Base-by-base conservation (phyloP, 2,329 filamentous ascomycete genomes). In the Sclerotinia minor region DNA sequence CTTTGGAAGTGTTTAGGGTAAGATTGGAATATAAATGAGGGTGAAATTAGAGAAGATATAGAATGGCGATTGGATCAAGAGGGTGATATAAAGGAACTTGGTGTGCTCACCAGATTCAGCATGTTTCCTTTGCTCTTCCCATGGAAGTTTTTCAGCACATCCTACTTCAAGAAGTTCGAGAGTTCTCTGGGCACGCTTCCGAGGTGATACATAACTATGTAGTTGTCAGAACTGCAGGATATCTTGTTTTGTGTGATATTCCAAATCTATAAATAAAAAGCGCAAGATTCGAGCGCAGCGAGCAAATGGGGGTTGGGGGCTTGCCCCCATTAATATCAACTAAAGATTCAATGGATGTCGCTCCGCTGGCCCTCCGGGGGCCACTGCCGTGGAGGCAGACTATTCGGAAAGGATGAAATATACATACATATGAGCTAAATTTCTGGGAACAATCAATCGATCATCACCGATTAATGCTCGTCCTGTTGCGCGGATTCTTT, bases 81-180 rank as follows among this genome's bases (percentile, higher is more conserved):
- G 3, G 11, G 17, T 2, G 29, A 35, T 19, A 19, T 55, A 24
- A 38, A 32, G 4, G 5, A 55, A n/a, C 8, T 41, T 11, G 15
- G 11, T 17, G 24, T 38, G 35, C 13, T 38, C 21, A 57, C 53
- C 53, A 32, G 78, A 75, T 1, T 76, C 66, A 57, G 79, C 71
- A 24, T 75, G 73, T 2, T 75, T 72, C 67, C 83, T 81, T 69
- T 84, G 83, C 21, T 79, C 74, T 45, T 83, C 78, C 92, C 92
- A 96, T 0, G 93, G 93, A 21, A 94, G 82, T 1, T 84, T 82
- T 52, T 87, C 85, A n/a, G 81, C 79, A 76, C 89, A 88, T 61
- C 89, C 91, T 26, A 97, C 81, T 73, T 91, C 86, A 35, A 97
- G 87, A 59, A 97, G 86, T 78, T 97, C 92, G 76, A 97, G 89